Evolutionary conservation across 2,329 filamentous ascomycete genomes (phyloP).

Genomic region (Xylaria sp.): DNA sequence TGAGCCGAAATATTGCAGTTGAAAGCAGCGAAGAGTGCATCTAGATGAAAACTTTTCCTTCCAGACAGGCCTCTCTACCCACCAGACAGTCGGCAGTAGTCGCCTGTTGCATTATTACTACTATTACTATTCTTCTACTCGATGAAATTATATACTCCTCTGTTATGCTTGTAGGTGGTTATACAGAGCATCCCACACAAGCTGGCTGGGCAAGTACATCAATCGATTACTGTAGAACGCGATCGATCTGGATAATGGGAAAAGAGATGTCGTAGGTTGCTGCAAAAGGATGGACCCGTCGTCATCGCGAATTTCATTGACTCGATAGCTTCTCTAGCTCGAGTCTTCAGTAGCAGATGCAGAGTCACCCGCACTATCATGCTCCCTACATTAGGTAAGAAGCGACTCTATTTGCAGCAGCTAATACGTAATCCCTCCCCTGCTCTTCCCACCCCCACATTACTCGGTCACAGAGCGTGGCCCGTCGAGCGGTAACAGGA

Average conservation of each 20-base stretch:
- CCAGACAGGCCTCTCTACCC: neutral
- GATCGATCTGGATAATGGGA: conserved; percentile 9
- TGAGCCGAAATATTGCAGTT: conserved; percentile 32
- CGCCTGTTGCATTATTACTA: neutral
- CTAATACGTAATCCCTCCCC: conserved; percentile 7
- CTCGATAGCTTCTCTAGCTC: conserved; percentile 18
- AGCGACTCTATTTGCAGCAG: neutral
- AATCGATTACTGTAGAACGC: neutral
- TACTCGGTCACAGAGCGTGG: neutral
- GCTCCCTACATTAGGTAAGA: conserved; percentile 2
- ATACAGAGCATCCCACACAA: neutral
- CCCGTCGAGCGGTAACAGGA: neutral
- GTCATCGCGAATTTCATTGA: conserved; percentile 29
- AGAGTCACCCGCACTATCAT: conserved; percentile 19
- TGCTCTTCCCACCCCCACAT: conserved; percentile 14
- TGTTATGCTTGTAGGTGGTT: neutral
- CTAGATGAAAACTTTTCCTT: conserved; percentile 18
- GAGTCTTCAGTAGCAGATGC: conserved; percentile 6
- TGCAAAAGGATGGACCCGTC: conserved; percentile 1
- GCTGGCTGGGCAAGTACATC: neutral
- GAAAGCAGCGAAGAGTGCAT: conserved; percentile 13
- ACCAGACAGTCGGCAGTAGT: neutral
- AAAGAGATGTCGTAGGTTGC: neutral
- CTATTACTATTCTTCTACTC: neutral
- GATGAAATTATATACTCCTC: neutral